Conservation (phyloP, 2,329 filamentous ascomycete genomes). For the Cytospora piceae region DNA sequence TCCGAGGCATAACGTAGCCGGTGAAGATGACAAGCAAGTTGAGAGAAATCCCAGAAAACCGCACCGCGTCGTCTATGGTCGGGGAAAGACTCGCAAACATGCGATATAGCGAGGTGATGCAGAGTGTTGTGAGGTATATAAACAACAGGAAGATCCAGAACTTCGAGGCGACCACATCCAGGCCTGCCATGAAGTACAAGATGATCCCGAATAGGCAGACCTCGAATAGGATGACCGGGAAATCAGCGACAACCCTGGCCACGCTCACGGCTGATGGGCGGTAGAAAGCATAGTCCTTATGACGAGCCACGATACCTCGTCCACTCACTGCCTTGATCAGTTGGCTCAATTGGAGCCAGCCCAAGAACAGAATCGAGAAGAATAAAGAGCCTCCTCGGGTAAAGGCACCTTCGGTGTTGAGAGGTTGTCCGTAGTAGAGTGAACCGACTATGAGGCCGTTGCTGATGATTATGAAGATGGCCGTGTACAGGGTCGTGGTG, state of each 20-base stretch:
- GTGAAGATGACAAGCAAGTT: conserved; percentile 69
- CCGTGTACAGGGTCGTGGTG: conserved; percentile 71
- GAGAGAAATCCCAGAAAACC: conserved; percentile 58
- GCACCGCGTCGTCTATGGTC: conserved; percentile 65
- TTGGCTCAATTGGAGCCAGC: conserved; percentile 74
- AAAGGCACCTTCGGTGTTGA: conserved; percentile 67
- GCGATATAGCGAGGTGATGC: conserved; percentile 62
- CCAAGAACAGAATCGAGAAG: conserved; percentile 57
- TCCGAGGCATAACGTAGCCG: conserved; percentile 64
- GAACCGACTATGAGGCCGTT: conserved; percentile 77
- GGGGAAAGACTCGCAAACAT: conserved; percentile 62
- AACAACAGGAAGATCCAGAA: conserved; percentile 70
- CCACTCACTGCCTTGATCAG: conserved; percentile 77
- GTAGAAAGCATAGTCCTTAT: conserved; percentile 55
- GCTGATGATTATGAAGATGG: conserved; percentile 70
- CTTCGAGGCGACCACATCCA: conserved; percentile 66
- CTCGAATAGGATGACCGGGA: conserved; percentile 65
- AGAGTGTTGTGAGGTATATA: conserved; percentile 60
- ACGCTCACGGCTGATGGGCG: conserved; percentile 60
- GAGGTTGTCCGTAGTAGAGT: conserved; percentile 71
- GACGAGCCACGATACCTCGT: conserved; percentile 59
- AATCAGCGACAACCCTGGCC: conserved; percentile 61
- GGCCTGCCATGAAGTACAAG: conserved; percentile 77
- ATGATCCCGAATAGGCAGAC: conserved; percentile 70
- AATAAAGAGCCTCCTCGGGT: conserved; percentile 52